Conservation (phyloP, 2,329 filamentous ascomycete species). For the Fusarium devonianum region DNA sequence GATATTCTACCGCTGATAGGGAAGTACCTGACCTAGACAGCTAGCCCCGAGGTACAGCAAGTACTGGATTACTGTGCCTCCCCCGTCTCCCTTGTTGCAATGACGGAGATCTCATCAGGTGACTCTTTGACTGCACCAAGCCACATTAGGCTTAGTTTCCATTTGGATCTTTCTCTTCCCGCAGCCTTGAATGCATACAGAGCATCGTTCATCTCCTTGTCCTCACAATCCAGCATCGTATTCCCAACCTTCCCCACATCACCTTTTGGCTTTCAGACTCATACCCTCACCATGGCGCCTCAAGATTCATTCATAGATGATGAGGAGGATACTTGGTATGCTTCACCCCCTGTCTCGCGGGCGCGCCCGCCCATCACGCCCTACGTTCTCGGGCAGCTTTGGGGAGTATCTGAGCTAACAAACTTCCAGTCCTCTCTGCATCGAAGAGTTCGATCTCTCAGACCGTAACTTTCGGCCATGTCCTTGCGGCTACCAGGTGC, state of each 20-base stretch:
- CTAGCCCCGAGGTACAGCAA: neutral
- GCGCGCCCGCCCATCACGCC: slow-evolving; percentile 20
- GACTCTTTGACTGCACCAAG: slow-evolving; percentile 21
- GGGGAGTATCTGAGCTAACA: slow-evolving; percentile 36
- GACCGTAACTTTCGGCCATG: slow-evolving; percentile 97
- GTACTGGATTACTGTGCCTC: slow-evolving; percentile 30
- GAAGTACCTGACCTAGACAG: slow-evolving; percentile 14
- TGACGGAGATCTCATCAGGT: slow-evolving; percentile 34
- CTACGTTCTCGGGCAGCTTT: slow-evolving; percentile 33
- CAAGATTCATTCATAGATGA: slow-evolving; percentile 77
- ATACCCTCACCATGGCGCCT: slow-evolving; percentile 63
- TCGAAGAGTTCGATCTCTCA: slow-evolving; percentile 97
- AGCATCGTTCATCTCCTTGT: slow-evolving; percentile 37
- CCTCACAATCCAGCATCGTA: slow-evolving; percentile 36
- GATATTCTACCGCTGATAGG: slow-evolving; percentile 42
- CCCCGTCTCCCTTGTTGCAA: neutral
- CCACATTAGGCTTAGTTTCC: slow-evolving; percentile 33
- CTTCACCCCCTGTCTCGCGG: slow-evolving; percentile 15
- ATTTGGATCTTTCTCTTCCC: slow-evolving; percentile 43
- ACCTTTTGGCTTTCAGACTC: slow-evolving; percentile 28
- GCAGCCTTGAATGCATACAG: slow-evolving; percentile 42
- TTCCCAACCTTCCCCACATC: slow-evolving; percentile 28
- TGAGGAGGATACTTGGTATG: slow-evolving; percentile 74
- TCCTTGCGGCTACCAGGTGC: slow-evolving; percentile 96
- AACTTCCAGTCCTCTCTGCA: slow-evolving; percentile 84